Conservation (phyloP, 2,329 filamentous ascomycete species). For the Fusarium zealandicum region DNA sequence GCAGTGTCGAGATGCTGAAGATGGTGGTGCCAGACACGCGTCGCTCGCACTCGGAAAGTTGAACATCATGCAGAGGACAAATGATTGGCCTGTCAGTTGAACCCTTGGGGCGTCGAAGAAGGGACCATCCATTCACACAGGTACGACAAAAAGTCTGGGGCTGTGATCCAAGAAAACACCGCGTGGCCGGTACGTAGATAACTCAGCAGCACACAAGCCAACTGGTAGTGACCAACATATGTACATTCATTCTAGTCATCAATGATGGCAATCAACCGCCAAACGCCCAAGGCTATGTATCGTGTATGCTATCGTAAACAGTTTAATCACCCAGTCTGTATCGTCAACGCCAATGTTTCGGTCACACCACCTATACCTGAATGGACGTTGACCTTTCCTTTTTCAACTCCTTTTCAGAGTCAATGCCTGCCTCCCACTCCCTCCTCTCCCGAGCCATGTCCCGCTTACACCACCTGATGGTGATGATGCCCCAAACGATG, state of each 20-base stretch:
- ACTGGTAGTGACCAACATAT: neutral
- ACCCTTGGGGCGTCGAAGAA: no score
- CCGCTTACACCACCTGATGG: conserved; percentile 48
- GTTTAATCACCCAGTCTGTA: neutral
- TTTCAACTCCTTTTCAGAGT: conserved; percentile 32
- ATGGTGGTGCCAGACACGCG: no score
- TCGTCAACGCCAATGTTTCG: neutral
- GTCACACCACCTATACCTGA: conserved; percentile 4
- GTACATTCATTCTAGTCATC: conserved; percentile 16
- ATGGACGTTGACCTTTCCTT: conserved; percentile 20
- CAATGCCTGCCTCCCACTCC: conserved; percentile 47
- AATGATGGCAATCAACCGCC: neutral
- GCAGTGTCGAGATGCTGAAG: no score
- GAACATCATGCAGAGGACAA: no score
- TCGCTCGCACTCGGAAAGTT: no score
- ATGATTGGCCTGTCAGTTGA: no score
- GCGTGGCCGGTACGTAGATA: neutral
- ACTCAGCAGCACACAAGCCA: neutral
- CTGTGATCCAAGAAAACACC: no score
- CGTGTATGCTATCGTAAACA: conserved; percentile 16
- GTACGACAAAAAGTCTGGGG: no score
- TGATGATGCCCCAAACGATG: conserved; percentile 46
- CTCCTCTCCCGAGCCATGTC: conserved; percentile 48
- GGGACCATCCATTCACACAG: no score
- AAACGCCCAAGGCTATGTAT: conserved; percentile 22